Conservation (phyloP, 305 asterid genomes). For the Fraxinus platypoda region DNA sequence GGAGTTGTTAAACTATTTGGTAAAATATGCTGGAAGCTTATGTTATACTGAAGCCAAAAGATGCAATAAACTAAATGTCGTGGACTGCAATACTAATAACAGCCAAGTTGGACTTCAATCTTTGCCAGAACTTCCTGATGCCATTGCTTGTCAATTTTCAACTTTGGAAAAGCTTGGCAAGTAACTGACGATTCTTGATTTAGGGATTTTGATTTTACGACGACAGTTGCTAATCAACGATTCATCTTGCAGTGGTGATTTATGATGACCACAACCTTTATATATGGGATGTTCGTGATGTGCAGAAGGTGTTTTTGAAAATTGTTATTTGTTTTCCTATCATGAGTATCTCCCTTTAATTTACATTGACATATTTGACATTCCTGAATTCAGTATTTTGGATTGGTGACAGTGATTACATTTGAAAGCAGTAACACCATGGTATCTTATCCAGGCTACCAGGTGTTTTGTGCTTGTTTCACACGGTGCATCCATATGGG, state of each 20-base stretch:
- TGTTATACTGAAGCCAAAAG: conserved; percentile 45
- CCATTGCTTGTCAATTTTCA: conserved; percentile 72
- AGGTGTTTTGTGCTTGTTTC: conserved; percentile 65
- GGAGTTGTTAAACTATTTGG: conserved; percentile 55
- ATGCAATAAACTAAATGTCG: conserved; percentile 31
- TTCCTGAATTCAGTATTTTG: conserved; percentile 25
- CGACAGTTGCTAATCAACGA: conserved; percentile 25
- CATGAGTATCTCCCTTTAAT: conserved; percentile 9
- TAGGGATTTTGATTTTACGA: conserved; percentile 10
- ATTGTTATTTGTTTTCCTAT: neutral
- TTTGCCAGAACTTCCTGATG: conserved; percentile 48
- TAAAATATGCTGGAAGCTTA: conserved; percentile 51
- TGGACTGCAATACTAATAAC: conserved; percentile 27
- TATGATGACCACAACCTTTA: conserved; percentile 59
- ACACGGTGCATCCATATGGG: conserved; percentile 71
- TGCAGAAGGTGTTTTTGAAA: conserved; percentile 38
- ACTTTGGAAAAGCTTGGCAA: conserved; percentile 58
- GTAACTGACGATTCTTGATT: conserved; percentile 26
- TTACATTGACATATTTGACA: neutral
- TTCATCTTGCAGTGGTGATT: conserved; percentile 57
- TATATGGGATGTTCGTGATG: conserved; percentile 56
- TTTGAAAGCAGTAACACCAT: conserved; percentile 46
- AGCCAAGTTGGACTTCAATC: conserved; percentile 30
- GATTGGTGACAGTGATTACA: conserved; percentile 33
- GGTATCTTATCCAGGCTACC: conserved; percentile 56